Evolutionary conservation across 192 early-diverging fungal genomes (phyloP).

Genomic region (Thamnidium elegans): DNA sequence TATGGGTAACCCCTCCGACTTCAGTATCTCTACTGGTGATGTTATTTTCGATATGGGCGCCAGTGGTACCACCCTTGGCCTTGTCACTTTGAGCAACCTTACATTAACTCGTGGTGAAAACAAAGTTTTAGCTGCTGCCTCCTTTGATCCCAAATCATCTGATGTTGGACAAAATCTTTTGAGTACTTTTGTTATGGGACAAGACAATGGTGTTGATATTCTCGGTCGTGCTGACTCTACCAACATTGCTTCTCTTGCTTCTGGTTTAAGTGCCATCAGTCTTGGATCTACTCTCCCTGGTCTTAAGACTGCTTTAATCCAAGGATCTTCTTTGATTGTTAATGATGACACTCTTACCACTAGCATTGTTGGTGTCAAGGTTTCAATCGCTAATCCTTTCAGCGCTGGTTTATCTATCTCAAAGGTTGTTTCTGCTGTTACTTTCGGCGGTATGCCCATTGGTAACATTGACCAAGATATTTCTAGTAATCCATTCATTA

Average conservation of each 20-base stretch:
- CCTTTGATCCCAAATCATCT: conserved; percentile 48
- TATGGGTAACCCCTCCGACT: conserved; percentile 44
- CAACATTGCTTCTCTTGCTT: conserved; percentile 42
- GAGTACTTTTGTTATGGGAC: conserved; percentile 48
- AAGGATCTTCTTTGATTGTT: conserved; percentile 41
- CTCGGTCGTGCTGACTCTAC: conserved; percentile 45
- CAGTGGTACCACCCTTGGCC: conserved; percentile 43
- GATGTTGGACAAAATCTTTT: conserved; percentile 45
- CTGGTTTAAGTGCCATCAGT: conserved; percentile 41
- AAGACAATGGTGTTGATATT: conserved; percentile 40
- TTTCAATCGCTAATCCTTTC: conserved; percentile 58
- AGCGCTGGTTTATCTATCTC: conserved; percentile 45
- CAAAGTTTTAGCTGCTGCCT: conserved; percentile 37
- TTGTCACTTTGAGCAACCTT: conserved; percentile 43
- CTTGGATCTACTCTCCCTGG: conserved; percentile 49
- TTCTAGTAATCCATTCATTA: conserved; percentile 36
- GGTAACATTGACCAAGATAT: conserved; percentile 49
- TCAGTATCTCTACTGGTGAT: conserved; percentile 49
- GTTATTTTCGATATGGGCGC: conserved; percentile 48
- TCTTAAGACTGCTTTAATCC: conserved; percentile 41
- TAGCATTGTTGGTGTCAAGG: conserved; percentile 42
- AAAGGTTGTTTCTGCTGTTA: conserved; percentile 44
- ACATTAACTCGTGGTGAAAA: conserved; percentile 46
- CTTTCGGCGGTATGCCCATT: conserved; percentile 39
- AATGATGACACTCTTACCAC: conserved; percentile 39